Evolutionary conservation across 768 basidiomycete species (phyloP).

Genomic region (Pleurotus platypus): DNA sequence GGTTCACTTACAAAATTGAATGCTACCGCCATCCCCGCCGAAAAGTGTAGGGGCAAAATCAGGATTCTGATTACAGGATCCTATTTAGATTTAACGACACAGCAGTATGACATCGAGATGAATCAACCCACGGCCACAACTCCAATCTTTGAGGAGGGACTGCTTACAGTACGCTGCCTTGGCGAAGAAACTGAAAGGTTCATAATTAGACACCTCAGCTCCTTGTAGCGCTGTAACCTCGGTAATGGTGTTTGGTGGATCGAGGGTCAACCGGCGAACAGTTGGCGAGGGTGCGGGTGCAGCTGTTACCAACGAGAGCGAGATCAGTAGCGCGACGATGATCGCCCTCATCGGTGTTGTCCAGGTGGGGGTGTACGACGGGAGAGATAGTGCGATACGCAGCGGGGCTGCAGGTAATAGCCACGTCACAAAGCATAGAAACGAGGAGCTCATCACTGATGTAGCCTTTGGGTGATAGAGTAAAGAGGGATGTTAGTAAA

Average conservation of each 20-base stretch:
- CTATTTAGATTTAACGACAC: conserved; percentile 9
- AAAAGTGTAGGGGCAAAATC: conserved; percentile 26
- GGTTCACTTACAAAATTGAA: conserved; percentile 26
- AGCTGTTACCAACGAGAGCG: background rate
- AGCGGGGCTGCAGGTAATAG: no score
- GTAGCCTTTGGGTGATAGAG: no score
- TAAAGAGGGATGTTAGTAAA: no score
- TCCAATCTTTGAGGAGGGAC: conserved; percentile 23
- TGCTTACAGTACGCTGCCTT: conserved; percentile 29
- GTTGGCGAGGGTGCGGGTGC: background rate
- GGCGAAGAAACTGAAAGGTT: conserved; percentile 29
- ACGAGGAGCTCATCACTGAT: no score
- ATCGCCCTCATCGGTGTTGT: background rate
- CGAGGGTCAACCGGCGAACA: background rate
- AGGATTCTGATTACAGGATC: conserved; percentile 28
- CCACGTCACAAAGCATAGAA: no score
- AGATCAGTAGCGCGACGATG: background rate
- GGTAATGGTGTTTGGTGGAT: background rate
- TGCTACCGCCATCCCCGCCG: conserved; percentile 26
- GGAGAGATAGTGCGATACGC: no score
- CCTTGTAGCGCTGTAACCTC: background rate
- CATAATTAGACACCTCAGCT: conserved; percentile 1
- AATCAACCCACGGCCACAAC: conserved; percentile 22
- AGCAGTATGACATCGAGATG: background rate
- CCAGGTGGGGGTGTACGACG: no score